These are phyloP conservation scores for Pythium brachiatum DNA, from an alignment of 352 stramenopile genomes.

Conservation along the genomic window DNA sequence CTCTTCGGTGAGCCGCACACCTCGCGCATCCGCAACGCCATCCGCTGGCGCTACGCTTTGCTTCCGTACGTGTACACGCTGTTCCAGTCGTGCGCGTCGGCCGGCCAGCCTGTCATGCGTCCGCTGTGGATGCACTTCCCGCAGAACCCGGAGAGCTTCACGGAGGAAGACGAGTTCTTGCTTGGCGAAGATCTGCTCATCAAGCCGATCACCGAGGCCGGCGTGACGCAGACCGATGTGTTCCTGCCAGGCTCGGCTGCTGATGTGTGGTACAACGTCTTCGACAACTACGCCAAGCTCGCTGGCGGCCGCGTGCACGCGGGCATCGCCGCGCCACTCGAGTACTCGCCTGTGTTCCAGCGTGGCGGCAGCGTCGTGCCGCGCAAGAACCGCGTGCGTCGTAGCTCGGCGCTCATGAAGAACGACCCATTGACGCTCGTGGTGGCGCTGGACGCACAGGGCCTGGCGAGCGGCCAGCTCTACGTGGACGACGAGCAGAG, in stretches of 20 bases:
- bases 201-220: conserved; percentile 92
- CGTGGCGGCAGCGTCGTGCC: conserved; percentile 94
- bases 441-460: conserved; percentile 85
- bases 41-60: conserved; percentile 95
- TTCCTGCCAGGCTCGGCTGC: conserved; percentile 78
- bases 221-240: conserved; percentile 80
- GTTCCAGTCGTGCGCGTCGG: conserved; percentile 61
- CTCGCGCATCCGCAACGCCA: conserved; percentile 81
- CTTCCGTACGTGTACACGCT: conserved; percentile 95
- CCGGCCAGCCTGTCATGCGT: conserved; percentile 87
- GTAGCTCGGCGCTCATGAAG: conserved; percentile 94
- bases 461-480: conserved; percentile 84
- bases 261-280: conserved; percentile 93
- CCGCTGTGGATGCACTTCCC: conserved; percentile 97
- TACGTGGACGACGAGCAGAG: conserved; percentile 98
- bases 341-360: conserved; percentile 97
- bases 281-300: conserved; percentile 55
- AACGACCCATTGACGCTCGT: conserved; percentile 97
- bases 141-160: conserved; percentile 75
- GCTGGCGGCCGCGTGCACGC: conserved; percentile 53
- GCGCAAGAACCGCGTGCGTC: conserved; percentile 94
- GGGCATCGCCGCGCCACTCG: conserved; percentile 81
- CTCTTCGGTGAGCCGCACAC: conserved; percentile 96
- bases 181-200: conserved; percentile 95
- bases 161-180: conserved; percentile 94